Evolutionary conservation across 2,329 filamentous ascomycete genomes (phyloP).

Genomic region (Pseudopyricularia cyperi): DNA sequence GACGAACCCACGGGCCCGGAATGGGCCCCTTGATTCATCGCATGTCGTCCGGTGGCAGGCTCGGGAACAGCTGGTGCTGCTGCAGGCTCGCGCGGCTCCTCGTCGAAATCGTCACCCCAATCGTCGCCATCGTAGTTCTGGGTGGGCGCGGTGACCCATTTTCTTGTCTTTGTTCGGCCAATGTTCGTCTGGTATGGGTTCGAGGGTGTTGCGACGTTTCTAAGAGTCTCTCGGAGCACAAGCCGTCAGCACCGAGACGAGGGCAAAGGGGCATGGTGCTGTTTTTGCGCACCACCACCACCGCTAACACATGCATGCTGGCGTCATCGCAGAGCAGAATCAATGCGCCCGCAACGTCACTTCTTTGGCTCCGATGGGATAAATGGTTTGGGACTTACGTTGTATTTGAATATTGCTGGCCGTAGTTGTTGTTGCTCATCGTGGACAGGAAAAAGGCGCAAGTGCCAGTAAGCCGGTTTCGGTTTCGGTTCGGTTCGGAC

Average conservation of each 20-base stretch:
- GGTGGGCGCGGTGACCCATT: constrained; percentile 85
- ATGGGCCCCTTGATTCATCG: not conserved
- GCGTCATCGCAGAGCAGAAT: too few species aligned
- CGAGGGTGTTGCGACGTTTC: constrained; percentile 2
- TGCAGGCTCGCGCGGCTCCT: constrained; percentile 34
- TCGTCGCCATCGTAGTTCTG: constrained; percentile 87
- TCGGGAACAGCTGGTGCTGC: constrained; percentile 1
- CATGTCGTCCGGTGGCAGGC: not conserved
- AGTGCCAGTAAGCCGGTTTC: too few species aligned
- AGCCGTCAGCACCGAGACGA: not conserved
- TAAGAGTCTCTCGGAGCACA: not conserved
- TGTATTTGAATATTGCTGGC: not conserved
- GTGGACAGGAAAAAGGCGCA: not conserved
- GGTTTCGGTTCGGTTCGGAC: too few species aligned
- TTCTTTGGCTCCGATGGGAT: not conserved
- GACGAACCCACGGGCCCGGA: not conserved
- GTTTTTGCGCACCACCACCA: not conserved
- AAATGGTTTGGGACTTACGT: not conserved
- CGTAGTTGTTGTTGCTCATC: not conserved
- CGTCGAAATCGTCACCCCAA: constrained; percentile 67
- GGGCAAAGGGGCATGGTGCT: too few species aligned
- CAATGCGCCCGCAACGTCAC: too few species aligned
- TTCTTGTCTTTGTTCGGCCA: constrained; percentile 78
- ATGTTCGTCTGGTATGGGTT: constrained; percentile 67
- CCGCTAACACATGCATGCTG: too few species aligned